phyloP scores from a whole-genome alignment of 2,329 filamentous ascomycete genomes.

The Madurella fahalii region DNA sequence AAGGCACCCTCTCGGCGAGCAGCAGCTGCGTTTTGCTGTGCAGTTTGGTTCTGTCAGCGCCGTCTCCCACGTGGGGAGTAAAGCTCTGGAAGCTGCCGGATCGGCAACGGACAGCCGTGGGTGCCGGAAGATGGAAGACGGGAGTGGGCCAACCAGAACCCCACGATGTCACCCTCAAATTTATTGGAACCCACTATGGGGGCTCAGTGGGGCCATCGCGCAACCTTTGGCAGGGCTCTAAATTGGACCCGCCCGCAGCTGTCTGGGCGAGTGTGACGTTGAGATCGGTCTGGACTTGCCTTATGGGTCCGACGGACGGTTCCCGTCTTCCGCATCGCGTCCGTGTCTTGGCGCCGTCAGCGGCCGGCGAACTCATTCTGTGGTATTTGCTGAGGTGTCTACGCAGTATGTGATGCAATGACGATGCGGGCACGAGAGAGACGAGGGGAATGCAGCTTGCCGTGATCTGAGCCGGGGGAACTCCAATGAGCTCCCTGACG shows the following conservation, averaged over 20 bases:
- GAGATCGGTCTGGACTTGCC: neutral
- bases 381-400: neutral
- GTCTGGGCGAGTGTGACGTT: constrained; percentile 1
- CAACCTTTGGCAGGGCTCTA: neutral
- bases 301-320: too few species aligned
- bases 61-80: constrained; percentile 9
- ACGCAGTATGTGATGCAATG: too few species aligned
- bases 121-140: neutral
- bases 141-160: neutral
- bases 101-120: constrained; percentile 11
- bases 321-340: neutral
- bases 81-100: constrained; percentile 15
- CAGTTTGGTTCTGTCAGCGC: neutral
- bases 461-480: too few species aligned
- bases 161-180: neutral
- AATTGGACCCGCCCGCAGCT: neutral
- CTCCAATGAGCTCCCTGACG: too few species aligned
- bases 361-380: neutral
- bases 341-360: neutral
- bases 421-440: too few species aligned
- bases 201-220: too few species aligned
- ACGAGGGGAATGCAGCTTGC: too few species aligned
- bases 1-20: too few species aligned
- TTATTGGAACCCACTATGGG: constrained; percentile 1
- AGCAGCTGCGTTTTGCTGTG: too few species aligned